phyloP scores from a whole-genome alignment of 1,284 basidiomycete species.

The Fomitopsis palustris region DNA sequence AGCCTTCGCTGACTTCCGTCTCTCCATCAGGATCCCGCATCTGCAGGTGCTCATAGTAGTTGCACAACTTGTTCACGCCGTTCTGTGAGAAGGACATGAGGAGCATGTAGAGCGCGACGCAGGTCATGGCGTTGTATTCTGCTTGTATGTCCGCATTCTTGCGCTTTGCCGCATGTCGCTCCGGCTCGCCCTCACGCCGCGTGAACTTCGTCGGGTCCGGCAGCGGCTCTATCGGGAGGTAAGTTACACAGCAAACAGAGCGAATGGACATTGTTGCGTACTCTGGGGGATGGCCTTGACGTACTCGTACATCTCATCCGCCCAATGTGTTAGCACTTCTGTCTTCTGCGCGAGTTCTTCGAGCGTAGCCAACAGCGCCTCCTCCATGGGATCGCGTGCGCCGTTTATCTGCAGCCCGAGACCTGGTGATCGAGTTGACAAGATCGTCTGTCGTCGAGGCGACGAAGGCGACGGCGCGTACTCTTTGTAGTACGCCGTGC shows the following conservation, averaged over 20 bases:
- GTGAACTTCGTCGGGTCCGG: conserved; percentile 71
- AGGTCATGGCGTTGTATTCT: conserved; percentile 78
- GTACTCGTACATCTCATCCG: conserved; percentile 87
- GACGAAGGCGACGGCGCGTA: conserved; percentile 36
- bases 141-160: conserved; percentile 71
- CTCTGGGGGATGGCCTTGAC: conserved; percentile 76
- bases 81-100: conserved; percentile 91
- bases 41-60: conserved; percentile 70
- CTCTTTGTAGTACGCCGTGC: conserved; percentile 25
- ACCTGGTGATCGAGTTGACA: conserved; percentile 19
- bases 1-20: conserved; percentile 68
- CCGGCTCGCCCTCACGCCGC: conserved; percentile 68
- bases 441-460: conserved; percentile 43
- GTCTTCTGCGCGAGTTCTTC: conserved; percentile 96
- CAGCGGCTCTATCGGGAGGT: conserved; percentile 52
- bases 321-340: conserved; percentile 89
- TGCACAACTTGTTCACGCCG: conserved; percentile 76
- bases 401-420: conserved; percentile 26
- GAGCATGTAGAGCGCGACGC: conserved; percentile 90
- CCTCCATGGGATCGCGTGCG: conserved; percentile 75
- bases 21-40: conserved; percentile 75
- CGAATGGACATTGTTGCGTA: conserved; percentile 33
- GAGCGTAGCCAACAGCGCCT: conserved; percentile 68
- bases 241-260: neutral
- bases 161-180: conserved; percentile 60